Evolutionary conservation across 2,329 filamentous ascomycete species (phyloP).

Genomic region (Xylaria sp.): DNA sequence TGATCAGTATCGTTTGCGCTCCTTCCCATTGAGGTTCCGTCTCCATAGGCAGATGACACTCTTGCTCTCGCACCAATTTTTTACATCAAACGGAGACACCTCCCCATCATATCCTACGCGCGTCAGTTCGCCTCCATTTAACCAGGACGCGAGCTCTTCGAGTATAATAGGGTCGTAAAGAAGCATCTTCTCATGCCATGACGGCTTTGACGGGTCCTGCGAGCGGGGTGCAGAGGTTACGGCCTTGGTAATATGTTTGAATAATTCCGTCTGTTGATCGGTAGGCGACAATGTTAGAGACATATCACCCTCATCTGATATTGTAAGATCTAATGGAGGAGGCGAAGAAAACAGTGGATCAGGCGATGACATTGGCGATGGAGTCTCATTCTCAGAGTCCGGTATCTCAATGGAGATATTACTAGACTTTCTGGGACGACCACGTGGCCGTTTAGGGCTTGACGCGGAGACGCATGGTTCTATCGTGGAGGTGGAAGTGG

Average conservation of each 20-base stretch:
- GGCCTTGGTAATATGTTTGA: slow-evolving; percentile 64
- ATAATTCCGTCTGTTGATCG: slow-evolving; percentile 58
- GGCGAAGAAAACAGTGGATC: slow-evolving; percentile 58
- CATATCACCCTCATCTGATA: slow-evolving; percentile 55
- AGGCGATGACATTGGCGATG: slow-evolving; percentile 51
- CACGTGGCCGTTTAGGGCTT: slow-evolving; percentile 35
- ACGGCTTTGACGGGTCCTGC: slow-evolving; percentile 63
- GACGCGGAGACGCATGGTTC: not conserved
- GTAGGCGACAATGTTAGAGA: slow-evolving; percentile 58
- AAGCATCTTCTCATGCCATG: slow-evolving; percentile 92
- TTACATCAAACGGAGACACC: slow-evolving; percentile 72
- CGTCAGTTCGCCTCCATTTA: slow-evolving; percentile 77
- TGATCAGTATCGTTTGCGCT: slow-evolving; percentile 60
- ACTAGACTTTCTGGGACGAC: slow-evolving; percentile 46
- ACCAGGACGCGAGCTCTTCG: slow-evolving; percentile 84
- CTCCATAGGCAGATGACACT: slow-evolving; percentile 86
- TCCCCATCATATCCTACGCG: slow-evolving; percentile 73
- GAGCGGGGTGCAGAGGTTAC: slow-evolving; percentile 62
- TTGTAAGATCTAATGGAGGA: slow-evolving; percentile 54
- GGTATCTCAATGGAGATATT: slow-evolving; percentile 58
- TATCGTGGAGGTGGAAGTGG: not conserved
- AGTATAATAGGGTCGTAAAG: slow-evolving; percentile 91
- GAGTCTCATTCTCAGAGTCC: slow-evolving; percentile 57
- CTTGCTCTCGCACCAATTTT: slow-evolving; percentile 89
- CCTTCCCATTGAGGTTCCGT: slow-evolving; percentile 62